Base-by-base conservation (phyloP, 345 rosid species). In the Aquilaria malaccensis region DNA sequence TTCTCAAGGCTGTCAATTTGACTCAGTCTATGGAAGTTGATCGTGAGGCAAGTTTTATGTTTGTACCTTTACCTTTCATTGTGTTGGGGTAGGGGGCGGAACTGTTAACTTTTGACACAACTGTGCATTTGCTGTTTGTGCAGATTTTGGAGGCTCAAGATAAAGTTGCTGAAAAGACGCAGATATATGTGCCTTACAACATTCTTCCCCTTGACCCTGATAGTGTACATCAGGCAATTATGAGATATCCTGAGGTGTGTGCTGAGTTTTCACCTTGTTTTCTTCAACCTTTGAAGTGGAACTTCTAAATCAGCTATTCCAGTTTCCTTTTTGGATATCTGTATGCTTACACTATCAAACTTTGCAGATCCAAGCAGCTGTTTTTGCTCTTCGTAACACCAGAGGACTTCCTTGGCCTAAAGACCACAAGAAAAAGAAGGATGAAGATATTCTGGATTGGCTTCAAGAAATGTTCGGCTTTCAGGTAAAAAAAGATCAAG, bases 341-440 rank as follows among this genome's bases (percentile, higher is more conserved):
- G 56, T 58, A 29, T 56, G 43, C n/a, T 62, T 33, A 33, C 2
- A 37, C 7, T 37, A 9, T 9, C 7, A 9, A 37, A 37, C 43
- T 64, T 52, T 72, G 70, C 64, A 95, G 99, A 88, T 95, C 67
- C 87, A 80, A 91, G 99, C 99, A 58, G 95, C 96, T 61, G 95
- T 86, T 72, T 57, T 80, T 71, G 96, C 91, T 29, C 96, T 95
- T 66, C 96, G 99, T 59, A 82, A 86, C 77, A 91, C 96, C n/a
- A 85, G 99, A 76, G 99, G 98, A 67, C 96, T 95, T 74, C 99
- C 96, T 48, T 91, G 98, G 98, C 97, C 94, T 59, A 87, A 82
- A 63, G 89, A 80, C 64, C 79, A 80, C 85, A 80, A 81, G 69
- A 84, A 76, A 81, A 91, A 85, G 79, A 88, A 80, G 69, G 96